These are phyloP conservation scores for Ustilago loliicola DNA, from an alignment of 1,284 basidiomycete genomes.

Conservation along the genomic window DNA sequence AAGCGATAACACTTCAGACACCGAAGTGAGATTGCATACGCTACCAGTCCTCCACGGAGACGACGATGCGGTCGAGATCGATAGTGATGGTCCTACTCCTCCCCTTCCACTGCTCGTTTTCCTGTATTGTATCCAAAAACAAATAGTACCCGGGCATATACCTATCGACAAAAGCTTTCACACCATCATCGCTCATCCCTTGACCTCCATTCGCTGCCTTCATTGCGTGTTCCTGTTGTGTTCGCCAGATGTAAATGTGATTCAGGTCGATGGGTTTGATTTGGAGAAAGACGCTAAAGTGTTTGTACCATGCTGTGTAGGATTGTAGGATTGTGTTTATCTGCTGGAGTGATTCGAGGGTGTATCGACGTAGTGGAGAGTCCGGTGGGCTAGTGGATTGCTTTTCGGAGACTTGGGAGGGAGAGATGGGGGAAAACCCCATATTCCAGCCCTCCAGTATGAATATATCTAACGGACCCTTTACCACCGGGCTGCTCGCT, in stretches of 20 bases:
- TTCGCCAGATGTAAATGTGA: constrained; percentile 47
- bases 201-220: constrained; percentile 42
- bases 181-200: constrained; percentile 42
- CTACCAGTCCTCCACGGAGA: constrained; percentile 40
- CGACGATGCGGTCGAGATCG: constrained; percentile 28
- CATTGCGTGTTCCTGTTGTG: constrained; percentile 51
- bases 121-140: constrained; percentile 36
- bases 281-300: constrained; percentile 44
- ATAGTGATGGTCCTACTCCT: constrained; percentile 44
- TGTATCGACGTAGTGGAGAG: constrained; percentile 25
- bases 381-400: background rate
- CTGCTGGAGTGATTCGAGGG: constrained; percentile 26
- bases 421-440: constrained; percentile 38
- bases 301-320: constrained; percentile 32
- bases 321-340: constrained; percentile 38
- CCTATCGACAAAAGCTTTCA: constrained; percentile 49
- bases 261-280: constrained; percentile 37
- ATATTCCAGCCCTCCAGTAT: constrained; percentile 53
- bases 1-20: background rate
- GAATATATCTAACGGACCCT: constrained; percentile 35
- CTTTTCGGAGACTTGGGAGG: constrained; percentile 18
- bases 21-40: background rate
- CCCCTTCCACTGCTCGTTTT: constrained; percentile 37
- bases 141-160: constrained; percentile 73
- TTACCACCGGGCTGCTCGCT: constrained; percentile 9